Conservation (phyloP, 208 protist genomes). For the Leishmania lainsoni region DNA sequence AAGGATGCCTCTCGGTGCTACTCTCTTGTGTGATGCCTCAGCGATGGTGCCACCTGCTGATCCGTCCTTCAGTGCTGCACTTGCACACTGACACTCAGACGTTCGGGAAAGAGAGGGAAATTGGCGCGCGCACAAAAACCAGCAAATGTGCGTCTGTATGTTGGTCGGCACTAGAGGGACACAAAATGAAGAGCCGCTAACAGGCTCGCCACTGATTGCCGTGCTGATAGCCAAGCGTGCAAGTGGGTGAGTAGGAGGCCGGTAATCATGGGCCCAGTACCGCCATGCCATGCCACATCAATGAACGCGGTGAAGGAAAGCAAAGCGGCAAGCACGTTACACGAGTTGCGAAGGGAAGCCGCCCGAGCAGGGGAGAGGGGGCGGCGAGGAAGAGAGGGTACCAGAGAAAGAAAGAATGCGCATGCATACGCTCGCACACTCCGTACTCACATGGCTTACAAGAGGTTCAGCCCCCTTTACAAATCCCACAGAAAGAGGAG, state of each 20-base stretch:
- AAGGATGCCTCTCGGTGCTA: not conserved
- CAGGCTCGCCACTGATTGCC: not conserved
- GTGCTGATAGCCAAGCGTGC: not conserved
- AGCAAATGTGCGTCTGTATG: not conserved
- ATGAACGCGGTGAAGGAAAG: not conserved
- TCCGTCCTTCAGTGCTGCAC: not conserved
- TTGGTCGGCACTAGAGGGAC: not conserved
- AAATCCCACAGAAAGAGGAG: not conserved
- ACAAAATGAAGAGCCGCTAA: not conserved
- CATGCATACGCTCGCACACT: not conserved
- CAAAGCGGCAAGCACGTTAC: not conserved
- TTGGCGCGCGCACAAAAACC: not conserved
- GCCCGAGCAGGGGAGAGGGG: not conserved
- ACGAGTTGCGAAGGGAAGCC: not conserved
- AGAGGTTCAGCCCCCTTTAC: not conserved
- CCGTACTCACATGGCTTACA: not conserved
- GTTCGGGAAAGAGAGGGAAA: too few species aligned
- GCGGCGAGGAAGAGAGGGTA: not conserved
- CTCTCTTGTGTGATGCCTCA: not conserved
- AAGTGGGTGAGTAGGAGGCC: not conserved
- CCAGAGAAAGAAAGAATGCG: not conserved
- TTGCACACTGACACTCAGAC: not conserved
- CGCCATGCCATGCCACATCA: not conserved
- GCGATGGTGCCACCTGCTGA: not conserved
- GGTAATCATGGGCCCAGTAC: not conserved